Base-by-base conservation (phyloP, 1,284 basidiomycete genomes). In the Trichosporon faecale region DNA sequence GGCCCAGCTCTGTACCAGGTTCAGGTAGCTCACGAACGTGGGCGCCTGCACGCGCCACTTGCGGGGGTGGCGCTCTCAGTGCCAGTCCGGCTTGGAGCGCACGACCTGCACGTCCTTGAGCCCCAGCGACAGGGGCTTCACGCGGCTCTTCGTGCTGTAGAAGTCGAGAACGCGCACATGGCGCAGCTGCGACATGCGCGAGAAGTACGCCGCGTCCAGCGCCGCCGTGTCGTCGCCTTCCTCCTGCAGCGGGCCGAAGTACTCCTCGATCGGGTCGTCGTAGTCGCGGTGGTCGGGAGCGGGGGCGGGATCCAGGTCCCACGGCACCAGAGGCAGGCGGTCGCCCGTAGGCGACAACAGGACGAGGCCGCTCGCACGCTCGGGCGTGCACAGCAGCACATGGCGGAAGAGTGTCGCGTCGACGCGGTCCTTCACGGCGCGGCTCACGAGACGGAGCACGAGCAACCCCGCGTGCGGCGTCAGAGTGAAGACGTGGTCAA, bases 1-100 rank as follows among this genome's bases (percentile, higher is more conserved):
- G 18, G 40, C 64, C 64, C 40, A 65, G 23, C 27, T 31, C 64
- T 64, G 63, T 25, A 64, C 63, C 35, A 64, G 63, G 21, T 40
- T 16, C 11, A 65, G 25, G 57, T 61, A 61, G 27, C 27, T 31
- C 27, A 61, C 57, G 29, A 61, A 61, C 3, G 29, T 61, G 14
- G 57, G 57, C 27, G 57, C 27, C 57, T 61, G 57, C 21, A 61
- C 29, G 16, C 57, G 57, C 57, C 57, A 61, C 27, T 61, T 61
- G 57, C 57, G 57, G 16, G 57, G 29, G 11, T 61, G 27, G 27
- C 27, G 27, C 18, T 61, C 57, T 29, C 29, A 61, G 57, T 61
- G 57, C 27, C 27, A 61, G 29, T 61, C 57, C 4, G 57, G 57
- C 57, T n/a, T 31, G 57, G 27, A 31, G 57, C 57, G 57, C 4